Percentiles rank a stretch among this genome's conserved stretches.
phyloP scores from a whole-genome alignment of 1,139 yeast genomes.

The Saccharomycopsis crataegensis region DNA sequence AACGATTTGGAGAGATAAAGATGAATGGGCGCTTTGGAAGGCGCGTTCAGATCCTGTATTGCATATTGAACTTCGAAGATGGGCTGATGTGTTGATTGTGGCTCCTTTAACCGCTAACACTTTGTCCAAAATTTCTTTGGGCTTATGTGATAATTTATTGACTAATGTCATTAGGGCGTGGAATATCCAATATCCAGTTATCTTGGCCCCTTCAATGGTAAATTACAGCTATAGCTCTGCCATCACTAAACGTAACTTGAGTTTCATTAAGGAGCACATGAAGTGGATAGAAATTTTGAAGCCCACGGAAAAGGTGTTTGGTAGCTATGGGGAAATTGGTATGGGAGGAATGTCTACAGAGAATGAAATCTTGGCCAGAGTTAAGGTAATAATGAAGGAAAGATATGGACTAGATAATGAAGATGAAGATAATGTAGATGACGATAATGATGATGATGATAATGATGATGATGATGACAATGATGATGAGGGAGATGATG shows the following conservation, averaged over 20 bases:
- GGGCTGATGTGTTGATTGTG: conserved; percentile 89
- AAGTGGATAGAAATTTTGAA: conserved; percentile 84
- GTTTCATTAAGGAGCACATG: conserved; percentile 74
- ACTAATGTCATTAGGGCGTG: conserved; percentile 89
- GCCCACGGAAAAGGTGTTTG: conserved; percentile 90
- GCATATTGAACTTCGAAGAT: conserved; percentile 85
- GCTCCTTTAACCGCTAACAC: conserved; percentile 92
- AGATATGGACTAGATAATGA: conserved; percentile 45
- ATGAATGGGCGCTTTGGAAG: conserved; percentile 90
- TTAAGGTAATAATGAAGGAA: conserved; percentile 87
- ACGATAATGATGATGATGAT: conserved; percentile 37
- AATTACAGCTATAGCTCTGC: conserved; percentile 85
- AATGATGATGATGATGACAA: conserved; percentile 43
- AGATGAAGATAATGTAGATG: conserved; percentile 31
- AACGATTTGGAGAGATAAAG: conserved; percentile 79
- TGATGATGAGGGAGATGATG: conserved; percentile 37
- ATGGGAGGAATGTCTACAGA: conserved; percentile 92
- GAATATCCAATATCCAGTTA: conserved; percentile 81
- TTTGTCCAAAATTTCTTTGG: conserved; percentile 79
- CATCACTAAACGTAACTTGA: conserved; percentile 74
- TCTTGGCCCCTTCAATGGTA: conserved; percentile 92
- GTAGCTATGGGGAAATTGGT: conserved; percentile 91
- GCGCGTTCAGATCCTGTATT: conserved; percentile 82
- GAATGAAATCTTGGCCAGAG: conserved; percentile 82
- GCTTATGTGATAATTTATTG: conserved; percentile 80